A percentile compares a stretch with the other conserved stretches of the same genome.
These are phyloP conservation scores for Podospora pseudopauciseta DNA, from an alignment of 495 filamentous ascomycete species.

Conservation along the genomic window DNA sequence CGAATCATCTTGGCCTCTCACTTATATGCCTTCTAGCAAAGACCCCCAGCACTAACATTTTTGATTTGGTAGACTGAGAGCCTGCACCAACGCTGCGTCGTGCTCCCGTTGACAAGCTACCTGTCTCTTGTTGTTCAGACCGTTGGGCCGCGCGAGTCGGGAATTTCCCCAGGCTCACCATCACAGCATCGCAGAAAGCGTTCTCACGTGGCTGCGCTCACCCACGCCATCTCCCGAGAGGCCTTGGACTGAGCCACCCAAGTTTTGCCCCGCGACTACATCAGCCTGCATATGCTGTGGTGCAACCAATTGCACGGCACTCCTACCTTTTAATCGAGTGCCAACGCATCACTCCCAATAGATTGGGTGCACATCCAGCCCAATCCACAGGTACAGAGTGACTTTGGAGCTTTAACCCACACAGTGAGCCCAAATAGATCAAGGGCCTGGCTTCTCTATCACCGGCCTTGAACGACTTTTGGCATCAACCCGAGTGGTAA, in stretches of 20 bases:
- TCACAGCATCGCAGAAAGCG: conserved; percentile 20
- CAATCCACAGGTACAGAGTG: conserved; percentile 49
- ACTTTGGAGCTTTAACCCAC: conserved; percentile 39
- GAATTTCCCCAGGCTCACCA: conserved; percentile 11
- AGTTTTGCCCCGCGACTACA: conserved; percentile 51
- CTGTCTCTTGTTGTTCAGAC: conserved; percentile 3
- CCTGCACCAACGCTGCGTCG: neutral
- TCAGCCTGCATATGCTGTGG: conserved; percentile 58
- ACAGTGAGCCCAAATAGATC: conserved; percentile 39
- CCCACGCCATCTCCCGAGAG: conserved; percentile 32
- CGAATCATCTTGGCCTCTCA: conserved; percentile 37
- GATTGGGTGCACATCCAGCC: conserved; percentile 52
- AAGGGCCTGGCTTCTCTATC: conserved; percentile 29
- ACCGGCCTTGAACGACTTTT: conserved; percentile 20
- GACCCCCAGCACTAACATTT: neutral
- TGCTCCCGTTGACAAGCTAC: conserved; percentile 11
- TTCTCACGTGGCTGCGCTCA: conserved; percentile 44
- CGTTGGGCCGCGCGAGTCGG: conserved; percentile 22
- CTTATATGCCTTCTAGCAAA: conserved; percentile 32
- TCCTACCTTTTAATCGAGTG: conserved; percentile 46
- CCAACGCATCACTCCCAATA: conserved; percentile 59
- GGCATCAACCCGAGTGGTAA: conserved; percentile 23
- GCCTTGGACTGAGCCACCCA: conserved; percentile 42
- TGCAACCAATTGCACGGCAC: conserved; percentile 52
- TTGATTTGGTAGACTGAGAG: neutral